phyloP scores from a whole-genome alignment of 2,329 filamentous ascomycete species.

The Talaromyces rugulosus region DNA sequence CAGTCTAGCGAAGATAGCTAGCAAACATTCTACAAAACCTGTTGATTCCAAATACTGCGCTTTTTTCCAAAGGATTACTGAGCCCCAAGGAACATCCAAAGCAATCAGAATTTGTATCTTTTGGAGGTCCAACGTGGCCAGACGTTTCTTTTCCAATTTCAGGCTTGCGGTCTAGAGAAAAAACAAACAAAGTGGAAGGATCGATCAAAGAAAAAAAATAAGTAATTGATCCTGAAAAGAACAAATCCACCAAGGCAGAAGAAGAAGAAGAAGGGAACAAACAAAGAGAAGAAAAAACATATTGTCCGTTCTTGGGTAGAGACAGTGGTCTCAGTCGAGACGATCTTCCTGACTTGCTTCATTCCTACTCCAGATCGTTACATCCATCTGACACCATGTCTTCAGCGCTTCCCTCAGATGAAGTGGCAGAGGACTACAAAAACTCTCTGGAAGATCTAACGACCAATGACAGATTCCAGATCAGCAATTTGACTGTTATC shows the following conservation, averaged over 20 bases:
- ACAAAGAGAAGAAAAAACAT: conserved; percentile 11
- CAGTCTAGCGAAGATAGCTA: conserved; percentile 38
- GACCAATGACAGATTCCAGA: conserved; percentile 88
- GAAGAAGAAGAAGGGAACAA: not conserved
- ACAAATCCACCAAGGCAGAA: conserved; percentile 5
- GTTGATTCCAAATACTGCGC: conserved; percentile 22
- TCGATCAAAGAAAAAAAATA: conserved; percentile 11
- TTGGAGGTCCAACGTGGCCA: conserved; percentile 7
- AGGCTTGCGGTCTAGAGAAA: not conserved
- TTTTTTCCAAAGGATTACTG: conserved; percentile 25
- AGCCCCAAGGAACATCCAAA: not conserved
- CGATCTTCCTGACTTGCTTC: not conserved
- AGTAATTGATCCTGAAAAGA: conserved; percentile 6
- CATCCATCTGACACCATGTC: conserved; percentile 52
- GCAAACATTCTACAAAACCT: conserved; percentile 42
- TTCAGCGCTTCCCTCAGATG: conserved; percentile 61
- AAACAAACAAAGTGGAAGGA: conserved; percentile 10
- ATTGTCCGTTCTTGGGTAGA: not conserved
- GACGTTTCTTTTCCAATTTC: conserved; percentile 4
- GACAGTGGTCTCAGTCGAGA: not conserved
- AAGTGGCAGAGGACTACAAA: conserved; percentile 92
- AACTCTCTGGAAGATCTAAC: conserved; percentile 88
- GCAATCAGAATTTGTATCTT: conserved; percentile 13
- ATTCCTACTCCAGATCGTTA: not conserved
- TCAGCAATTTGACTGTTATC: conserved; percentile 95